A percentile compares a stretch with the other conserved stretches of the same genome.
phyloP scores from a whole-genome alignment of 2,329 filamentous ascomycete genomes.

The Fusarium dlaminii region DNA sequence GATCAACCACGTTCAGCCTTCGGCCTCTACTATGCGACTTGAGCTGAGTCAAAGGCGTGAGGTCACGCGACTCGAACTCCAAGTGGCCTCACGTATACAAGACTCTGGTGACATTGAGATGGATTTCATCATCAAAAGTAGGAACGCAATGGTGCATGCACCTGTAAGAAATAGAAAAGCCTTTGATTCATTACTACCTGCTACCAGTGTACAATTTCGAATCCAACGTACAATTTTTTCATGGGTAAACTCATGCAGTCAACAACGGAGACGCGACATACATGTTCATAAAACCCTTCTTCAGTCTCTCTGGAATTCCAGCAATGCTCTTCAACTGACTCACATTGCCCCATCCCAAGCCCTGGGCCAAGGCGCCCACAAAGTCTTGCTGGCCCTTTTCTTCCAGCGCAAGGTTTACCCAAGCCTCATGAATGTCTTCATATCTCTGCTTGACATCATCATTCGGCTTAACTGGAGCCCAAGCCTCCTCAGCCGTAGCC shows the following conservation, averaged over 20 bases:
- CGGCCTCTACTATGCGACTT: background rate
- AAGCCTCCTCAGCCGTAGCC: background rate
- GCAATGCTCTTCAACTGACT: background rate
- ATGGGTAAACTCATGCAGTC: background rate
- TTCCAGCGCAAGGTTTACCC: background rate
- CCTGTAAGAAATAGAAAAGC: accelerated
- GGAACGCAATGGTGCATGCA: background rate
- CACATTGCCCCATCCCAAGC: background rate
- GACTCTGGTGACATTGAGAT: background rate
- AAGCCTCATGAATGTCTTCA: background rate
- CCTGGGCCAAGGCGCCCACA: background rate
- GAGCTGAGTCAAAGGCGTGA: background rate
- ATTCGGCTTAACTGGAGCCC: background rate
- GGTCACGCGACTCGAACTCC: background rate
- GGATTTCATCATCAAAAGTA: accelerated
- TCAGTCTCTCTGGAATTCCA: background rate
- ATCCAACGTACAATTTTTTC: accelerated
- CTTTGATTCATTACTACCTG: accelerated
- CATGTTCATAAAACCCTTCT: background rate
- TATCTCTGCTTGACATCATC: background rate
- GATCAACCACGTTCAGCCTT: background rate
- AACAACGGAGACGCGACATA: background rate
- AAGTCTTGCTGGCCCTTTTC: background rate
- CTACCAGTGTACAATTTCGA: background rate
- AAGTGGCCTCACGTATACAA: background rate